Evolutionary conservation across 441 rosid genomes (phyloP), one percentile per base, ranked within the genome.

Genomic region (Euphorbia celastroides): DNA sequence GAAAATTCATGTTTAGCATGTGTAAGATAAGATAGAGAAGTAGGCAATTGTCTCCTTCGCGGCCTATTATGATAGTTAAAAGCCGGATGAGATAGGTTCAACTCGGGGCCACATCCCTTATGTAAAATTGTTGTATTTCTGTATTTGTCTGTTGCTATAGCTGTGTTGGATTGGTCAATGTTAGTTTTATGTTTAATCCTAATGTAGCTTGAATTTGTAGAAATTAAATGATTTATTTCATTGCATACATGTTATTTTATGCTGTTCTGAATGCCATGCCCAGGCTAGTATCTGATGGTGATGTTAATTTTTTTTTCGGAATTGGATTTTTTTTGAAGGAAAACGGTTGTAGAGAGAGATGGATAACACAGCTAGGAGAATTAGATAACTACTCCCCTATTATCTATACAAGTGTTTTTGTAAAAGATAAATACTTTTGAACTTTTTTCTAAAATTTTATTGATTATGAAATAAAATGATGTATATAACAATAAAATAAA

Each of bases 101-200:
- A 56, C 54, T 25, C 16, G 64, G 55, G 48, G 57, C 34, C 26
- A 44, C 50, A 55, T 48, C 55, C 66, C 48, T 32, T 64, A 36
- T 71, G 72, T 68, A 78, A 70, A 77, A 67, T 5, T 70, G 62
- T 73, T 74, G 76, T 75, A 68, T 41, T 65, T 7, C 51, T 70
- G 64, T 52, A 77, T 36, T 46, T 34, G 22, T 52, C 63, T 52
- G 42, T 12, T 46, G 38, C 36, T 3, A 9, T 34, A 19, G 46
- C 58, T 27, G 20, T 48, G 26, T 61, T 64, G 63, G 30, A n/a
- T 56, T 44, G 25, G 30, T 58, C 30, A 9, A 58, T 48, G 23
- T 59, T 31, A 42, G 16, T 22, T 5, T 60, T 13, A 32, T 16
- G 5, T n/a, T 36, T 11, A 42, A 31, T 20, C 50, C 25, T 16